These are phyloP conservation scores for Lasiodiplodia sp. DNA, from an alignment of 2,329 filamentous ascomycete species.

Conservation along the genomic window DNA sequence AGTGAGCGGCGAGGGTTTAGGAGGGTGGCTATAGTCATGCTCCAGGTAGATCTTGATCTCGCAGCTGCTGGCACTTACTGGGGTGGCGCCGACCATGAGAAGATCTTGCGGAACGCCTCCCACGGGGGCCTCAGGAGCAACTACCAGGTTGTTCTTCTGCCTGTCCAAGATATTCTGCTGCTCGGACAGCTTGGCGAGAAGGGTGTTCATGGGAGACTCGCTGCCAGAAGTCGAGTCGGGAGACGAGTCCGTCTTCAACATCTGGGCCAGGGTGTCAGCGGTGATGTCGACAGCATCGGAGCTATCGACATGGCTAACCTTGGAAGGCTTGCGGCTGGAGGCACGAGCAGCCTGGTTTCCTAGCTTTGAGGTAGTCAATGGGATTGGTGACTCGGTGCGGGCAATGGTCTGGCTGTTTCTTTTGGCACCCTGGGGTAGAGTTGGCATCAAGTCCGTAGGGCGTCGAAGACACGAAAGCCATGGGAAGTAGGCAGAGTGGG, in stretches of 20 bases:
- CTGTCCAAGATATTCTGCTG: constrained; percentile 49
- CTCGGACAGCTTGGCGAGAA: constrained; percentile 76
- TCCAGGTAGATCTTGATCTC: constrained; percentile 1
- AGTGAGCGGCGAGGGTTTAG: background rate
- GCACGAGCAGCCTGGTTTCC: constrained; percentile 36
- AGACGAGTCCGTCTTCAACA: constrained; percentile 21
- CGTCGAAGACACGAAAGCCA: constrained; percentile 34
- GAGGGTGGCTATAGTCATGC: background rate
- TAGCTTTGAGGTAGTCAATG: constrained; percentile 47
- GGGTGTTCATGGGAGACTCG: constrained; percentile 62
- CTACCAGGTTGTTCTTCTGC: constrained; percentile 13
- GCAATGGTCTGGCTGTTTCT: constrained; percentile 34
- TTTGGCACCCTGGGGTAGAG: constrained; percentile 44
- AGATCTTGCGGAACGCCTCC: constrained; percentile 9
- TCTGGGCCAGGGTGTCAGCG: constrained; percentile 23
- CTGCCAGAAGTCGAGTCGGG: constrained; percentile 11
- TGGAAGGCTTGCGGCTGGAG: constrained; percentile 27
- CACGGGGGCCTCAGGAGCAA: background rate
- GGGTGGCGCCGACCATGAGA: constrained; percentile 4
- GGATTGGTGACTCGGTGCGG: constrained; percentile 35
- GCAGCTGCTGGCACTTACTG: constrained; percentile 16
- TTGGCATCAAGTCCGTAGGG: constrained; percentile 9
- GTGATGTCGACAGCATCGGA: constrained; percentile 34
- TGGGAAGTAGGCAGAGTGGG: constrained; percentile 32
- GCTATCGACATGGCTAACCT: constrained; percentile 41